Conservation (phyloP, 345 rosid species). For the Aethionema arabicum region DNA sequence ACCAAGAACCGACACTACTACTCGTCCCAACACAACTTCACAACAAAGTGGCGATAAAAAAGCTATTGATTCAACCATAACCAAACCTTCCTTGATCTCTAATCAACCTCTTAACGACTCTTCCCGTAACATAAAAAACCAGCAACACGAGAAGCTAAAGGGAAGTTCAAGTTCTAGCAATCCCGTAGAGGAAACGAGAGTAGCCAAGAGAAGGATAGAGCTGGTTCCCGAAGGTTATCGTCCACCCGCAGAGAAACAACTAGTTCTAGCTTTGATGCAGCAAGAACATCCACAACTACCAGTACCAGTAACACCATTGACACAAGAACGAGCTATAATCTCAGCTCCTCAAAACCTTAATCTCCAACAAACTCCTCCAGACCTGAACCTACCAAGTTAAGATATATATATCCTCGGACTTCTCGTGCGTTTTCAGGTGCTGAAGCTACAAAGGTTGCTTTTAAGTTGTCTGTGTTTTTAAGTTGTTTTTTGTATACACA, state of each 20-base stretch:
- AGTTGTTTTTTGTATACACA: background rate
- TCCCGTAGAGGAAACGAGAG: conserved; percentile 28
- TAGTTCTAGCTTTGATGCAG: conserved; percentile 29
- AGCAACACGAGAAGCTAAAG: conserved; percentile 29
- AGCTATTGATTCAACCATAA: conserved; percentile 20
- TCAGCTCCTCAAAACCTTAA: conserved; percentile 19
- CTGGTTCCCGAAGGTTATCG: background rate
- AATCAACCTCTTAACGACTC: conserved; percentile 9
- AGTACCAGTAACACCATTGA: too few species aligned
- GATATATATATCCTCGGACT: background rate
- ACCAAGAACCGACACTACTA: conserved; percentile 16
- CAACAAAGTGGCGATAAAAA: conserved; percentile 15
- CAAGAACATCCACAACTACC: conserved; percentile 21
- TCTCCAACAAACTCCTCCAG: conserved; percentile 18
- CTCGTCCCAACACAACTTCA: conserved; percentile 6
- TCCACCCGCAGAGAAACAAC: conserved; percentile 24
- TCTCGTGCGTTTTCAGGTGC: conserved; percentile 3
- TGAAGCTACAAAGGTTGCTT: background rate
- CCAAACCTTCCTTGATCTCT: conserved; percentile 12
- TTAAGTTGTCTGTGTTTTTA: conserved; percentile 7
- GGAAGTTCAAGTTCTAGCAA: conserved; percentile 28
- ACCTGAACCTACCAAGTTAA: conserved; percentile 34
- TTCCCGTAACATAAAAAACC: conserved; percentile 30
- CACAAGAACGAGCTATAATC: background rate
- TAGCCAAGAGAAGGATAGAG: conserved; percentile 26